A percentile compares a stretch with the other conserved stretches of the same genome.
Evolutionary conservation across 2,329 filamentous ascomycete genomes (phyloP).

Genomic region (Dactylellina drechsleri): DNA sequence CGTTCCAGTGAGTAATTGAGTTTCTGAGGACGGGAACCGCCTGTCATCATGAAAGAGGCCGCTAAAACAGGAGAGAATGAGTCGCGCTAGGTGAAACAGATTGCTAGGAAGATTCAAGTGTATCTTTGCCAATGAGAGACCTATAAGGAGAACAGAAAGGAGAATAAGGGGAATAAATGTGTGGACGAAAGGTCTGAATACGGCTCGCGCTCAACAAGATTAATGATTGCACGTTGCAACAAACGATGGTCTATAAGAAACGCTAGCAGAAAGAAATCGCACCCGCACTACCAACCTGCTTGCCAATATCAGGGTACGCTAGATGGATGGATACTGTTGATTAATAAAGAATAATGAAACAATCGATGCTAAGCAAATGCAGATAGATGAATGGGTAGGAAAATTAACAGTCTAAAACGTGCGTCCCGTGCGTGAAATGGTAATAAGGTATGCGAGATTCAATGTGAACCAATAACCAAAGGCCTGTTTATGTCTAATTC

Average conservation of each 20-base stretch:
- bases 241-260: neutral
- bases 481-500: conserved; percentile 46
- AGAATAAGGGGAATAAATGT: neutral
- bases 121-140: neutral
- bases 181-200: neutral
- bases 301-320: conserved; percentile 34
- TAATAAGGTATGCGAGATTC: too few relatives aligned
- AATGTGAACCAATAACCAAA: conserved; percentile 9
- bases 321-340: neutral
- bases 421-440: neutral
- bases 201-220: neutral
- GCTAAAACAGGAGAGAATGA: conserved; percentile 23
- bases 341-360: conserved; percentile 11
- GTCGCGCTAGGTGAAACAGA: conserved; percentile 14
- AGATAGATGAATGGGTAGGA: conserved; percentile 11
- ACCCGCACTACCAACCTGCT: conserved; percentile 50
- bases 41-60: conserved; percentile 34
- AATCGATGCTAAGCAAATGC: neutral
- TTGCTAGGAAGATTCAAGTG: conserved; percentile 3
- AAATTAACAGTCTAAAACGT: conserved; percentile 13
- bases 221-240: conserved; percentile 18
- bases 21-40: conserved; percentile 53
- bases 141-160: conserved; percentile 7
- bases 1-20: conserved; percentile 55
- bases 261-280: conserved; percentile 31